Evolutionary conservation across 2,329 filamentous ascomycete genomes (phyloP).

Genomic region (Stromatinia cepivora): DNA sequence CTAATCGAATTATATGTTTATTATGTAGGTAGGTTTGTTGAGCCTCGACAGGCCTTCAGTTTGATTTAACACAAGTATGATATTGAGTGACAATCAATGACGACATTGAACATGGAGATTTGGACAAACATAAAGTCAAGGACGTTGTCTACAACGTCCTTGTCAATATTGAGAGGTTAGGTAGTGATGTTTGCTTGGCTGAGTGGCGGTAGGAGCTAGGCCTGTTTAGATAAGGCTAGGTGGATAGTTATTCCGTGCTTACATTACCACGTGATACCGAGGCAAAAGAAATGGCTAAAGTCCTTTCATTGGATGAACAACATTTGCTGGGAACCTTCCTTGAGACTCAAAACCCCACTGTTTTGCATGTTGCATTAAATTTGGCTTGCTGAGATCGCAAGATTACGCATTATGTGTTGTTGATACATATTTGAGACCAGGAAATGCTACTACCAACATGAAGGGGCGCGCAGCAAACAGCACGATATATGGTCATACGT

Average conservation of each 20-base stretch:
- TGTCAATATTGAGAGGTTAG: background rate
- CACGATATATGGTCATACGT: background rate
- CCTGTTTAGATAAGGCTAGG: background rate
- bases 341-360: background rate
- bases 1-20: background rate
- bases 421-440: constrained; percentile 6
- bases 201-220: background rate
- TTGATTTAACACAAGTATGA: background rate
- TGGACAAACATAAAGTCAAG: background rate
- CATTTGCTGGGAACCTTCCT: background rate
- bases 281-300: background rate
- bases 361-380: background rate
- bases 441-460: background rate
- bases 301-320: background rate
- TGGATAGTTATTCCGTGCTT: background rate
- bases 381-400: background rate
- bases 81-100: background rate
- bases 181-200: constrained; percentile 4
- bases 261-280: background rate
- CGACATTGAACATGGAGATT: background rate
- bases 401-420: background rate
- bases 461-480: background rate
- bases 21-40: background rate
- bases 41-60: background rate
- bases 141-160: background rate